phyloP scores from a whole-genome alignment of 208 protist species.

The Acanthamoeba healyi region DNA sequence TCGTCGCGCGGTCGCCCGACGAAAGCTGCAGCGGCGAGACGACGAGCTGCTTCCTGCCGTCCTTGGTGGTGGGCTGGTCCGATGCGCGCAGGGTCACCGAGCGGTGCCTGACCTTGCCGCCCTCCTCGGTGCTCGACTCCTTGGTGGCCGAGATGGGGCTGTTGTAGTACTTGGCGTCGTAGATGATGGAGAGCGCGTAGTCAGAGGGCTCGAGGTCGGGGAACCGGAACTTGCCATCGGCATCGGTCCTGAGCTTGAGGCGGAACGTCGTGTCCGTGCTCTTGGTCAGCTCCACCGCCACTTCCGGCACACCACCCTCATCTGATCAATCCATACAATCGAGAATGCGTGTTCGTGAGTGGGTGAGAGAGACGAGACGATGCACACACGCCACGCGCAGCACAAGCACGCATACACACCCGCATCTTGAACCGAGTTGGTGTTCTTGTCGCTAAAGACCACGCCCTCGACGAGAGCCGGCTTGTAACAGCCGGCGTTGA shows the following conservation, averaged over 20 bases:
- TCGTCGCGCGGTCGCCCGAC: conserved; percentile 4
- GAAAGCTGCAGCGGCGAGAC: conserved; percentile 19
- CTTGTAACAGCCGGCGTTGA: conserved; percentile 54
- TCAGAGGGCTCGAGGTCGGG: conserved; percentile 36
- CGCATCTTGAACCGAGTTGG: neutral
- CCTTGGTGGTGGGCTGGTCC: neutral
- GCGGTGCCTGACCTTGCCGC: neutral
- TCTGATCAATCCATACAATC: neutral
- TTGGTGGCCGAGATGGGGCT: conserved; percentile 12
- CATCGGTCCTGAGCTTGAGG: conserved; percentile 44
- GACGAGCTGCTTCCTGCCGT: conserved; percentile 41
- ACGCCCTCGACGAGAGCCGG: conserved; percentile 8
- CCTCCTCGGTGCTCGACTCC: neutral
- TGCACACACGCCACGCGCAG: neutral
- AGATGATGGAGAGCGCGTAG: conserved; percentile 26
- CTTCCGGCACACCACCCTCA: neutral
- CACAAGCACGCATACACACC: too few relatives aligned
- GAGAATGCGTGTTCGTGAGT: too few relatives aligned
- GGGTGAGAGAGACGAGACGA: too few relatives aligned
- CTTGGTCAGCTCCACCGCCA: conserved; percentile 27
- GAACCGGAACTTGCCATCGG: conserved; percentile 52
- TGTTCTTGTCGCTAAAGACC: conserved; percentile 57
- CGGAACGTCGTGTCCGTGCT: conserved; percentile 56
- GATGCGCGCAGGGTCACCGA: neutral
- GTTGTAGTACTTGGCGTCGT: conserved; percentile 22